These are phyloP conservation scores for Erucastrum elatum DNA, from an alignment of 345 rosid genomes.

Conservation along the genomic window DNA sequence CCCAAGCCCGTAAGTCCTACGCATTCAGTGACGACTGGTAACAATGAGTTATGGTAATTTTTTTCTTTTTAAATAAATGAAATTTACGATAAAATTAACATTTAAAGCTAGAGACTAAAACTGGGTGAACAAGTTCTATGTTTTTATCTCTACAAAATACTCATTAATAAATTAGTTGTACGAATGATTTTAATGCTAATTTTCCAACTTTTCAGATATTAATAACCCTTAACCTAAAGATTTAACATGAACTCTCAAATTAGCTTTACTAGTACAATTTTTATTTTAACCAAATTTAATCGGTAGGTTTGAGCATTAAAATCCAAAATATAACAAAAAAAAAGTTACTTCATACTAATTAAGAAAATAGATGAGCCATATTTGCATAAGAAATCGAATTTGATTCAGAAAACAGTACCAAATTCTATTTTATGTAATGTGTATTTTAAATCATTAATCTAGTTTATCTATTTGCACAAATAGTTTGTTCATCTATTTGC, in stretches of 20 bases:
- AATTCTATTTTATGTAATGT: neutral
- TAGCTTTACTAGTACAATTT: neutral
- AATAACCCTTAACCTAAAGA: neutral
- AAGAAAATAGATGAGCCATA: neutral
- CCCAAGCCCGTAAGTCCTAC: slow-evolving; percentile 28
- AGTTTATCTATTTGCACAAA: neutral
- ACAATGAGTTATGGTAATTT: neutral
- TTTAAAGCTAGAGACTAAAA: neutral
- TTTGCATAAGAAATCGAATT: neutral
- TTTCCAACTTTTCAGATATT: neutral
- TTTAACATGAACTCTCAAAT: neutral
- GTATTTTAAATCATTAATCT: neutral
- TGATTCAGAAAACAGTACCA: neutral
- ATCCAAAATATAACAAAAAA: neutral
- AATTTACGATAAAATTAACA: neutral
- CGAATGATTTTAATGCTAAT: neutral
- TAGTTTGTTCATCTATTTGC: too few species aligned
- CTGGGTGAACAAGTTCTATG: neutral
- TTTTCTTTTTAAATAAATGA: neutral
- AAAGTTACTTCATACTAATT: neutral
- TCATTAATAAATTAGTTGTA: neutral
- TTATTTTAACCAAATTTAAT: neutral
- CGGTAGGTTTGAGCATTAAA: neutral
- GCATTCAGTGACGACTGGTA: slow-evolving; percentile 13
- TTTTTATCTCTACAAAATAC: neutral